These are phyloP conservation scores for Cordyceps farinosa DNA, from an alignment of 2,329 filamentous ascomycete genomes.

Conservation along the genomic window DNA sequence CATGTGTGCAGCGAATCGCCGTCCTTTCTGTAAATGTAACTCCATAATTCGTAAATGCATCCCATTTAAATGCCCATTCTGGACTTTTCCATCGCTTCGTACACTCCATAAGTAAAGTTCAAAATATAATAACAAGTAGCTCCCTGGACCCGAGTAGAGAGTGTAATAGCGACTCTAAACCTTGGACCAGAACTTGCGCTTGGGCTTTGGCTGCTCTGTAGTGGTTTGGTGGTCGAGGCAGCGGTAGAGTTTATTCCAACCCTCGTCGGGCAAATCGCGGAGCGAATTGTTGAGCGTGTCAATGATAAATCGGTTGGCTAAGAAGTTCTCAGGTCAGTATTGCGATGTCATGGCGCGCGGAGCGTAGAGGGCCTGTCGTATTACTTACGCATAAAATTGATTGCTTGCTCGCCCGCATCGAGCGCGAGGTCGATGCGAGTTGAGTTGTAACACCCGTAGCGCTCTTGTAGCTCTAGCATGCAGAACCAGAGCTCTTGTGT, in stretches of 20 bases:
- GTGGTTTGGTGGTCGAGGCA: constrained; percentile 24
- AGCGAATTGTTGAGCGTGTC: constrained; percentile 39
- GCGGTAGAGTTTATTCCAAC: constrained; percentile 34
- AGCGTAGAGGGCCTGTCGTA: not conserved
- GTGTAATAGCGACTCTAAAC: not conserved
- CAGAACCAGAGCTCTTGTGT: constrained; percentile 44
- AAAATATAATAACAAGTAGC: not conserved
- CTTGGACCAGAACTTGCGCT: constrained; percentile 29
- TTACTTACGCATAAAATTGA: constrained; percentile 41
- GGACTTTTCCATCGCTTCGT: not conserved
- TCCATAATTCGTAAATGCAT: not conserved
- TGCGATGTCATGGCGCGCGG: too few relatives aligned
- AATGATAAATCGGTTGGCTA: constrained; percentile 40
- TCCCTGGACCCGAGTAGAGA: not conserved
- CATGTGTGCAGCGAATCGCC: not conserved
- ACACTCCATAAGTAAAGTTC: not conserved
- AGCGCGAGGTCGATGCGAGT: constrained; percentile 46
- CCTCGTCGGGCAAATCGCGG: constrained; percentile 34
- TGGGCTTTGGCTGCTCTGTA: constrained; percentile 22
- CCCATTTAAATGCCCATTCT: not conserved
- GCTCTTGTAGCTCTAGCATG: constrained; percentile 46
- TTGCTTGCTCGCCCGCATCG: constrained; percentile 37
- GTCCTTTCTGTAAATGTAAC: not conserved
- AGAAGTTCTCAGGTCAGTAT: constrained; percentile 7
- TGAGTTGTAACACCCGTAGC: constrained; percentile 48